Conservation (phyloP, 257 asterid species). For the Galeopsis tetrahit region DNA sequence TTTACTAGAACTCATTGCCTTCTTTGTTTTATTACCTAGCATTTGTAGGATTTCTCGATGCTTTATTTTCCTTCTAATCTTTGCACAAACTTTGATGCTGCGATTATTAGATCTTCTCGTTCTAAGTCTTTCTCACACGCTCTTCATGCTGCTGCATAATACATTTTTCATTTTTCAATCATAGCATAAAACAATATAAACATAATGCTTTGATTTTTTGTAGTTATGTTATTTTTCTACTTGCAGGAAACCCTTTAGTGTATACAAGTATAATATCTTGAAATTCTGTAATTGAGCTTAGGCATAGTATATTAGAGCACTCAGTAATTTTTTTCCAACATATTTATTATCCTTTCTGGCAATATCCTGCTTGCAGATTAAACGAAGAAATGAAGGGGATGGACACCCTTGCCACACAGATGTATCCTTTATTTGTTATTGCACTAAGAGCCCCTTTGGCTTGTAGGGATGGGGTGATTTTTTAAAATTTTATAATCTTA, state of each 20-base stretch:
- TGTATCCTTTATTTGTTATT: conserved; percentile 72
- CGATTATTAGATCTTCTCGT: neutral
- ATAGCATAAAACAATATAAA: conserved; percentile 2
- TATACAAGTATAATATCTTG: conserved; percentile 7
- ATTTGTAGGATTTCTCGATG: neutral
- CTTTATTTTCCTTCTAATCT: neutral
- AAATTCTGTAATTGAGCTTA: conserved; percentile 10
- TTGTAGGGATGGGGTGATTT: neutral
- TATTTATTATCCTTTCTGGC: conserved; percentile 6
- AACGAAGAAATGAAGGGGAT: conserved; percentile 93
- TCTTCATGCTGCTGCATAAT: neutral
- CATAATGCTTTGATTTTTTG: neutral
- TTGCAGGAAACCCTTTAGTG: neutral
- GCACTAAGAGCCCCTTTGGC: neutral
- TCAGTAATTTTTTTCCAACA: neutral
- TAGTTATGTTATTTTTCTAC: neutral
- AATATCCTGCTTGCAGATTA: conserved; percentile 58
- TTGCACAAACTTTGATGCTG: neutral
- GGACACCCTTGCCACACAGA: conserved; percentile 68
- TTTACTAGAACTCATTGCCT: neutral
- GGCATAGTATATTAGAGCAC: conserved; percentile 4
- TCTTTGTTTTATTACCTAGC: neutral
- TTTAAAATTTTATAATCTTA: neutral
- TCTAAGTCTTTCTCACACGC: neutral
- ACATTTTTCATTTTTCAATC: neutral